Base-by-base conservation (phyloP, 305 asterid genomes). In the Fraxinus ornus region DNA sequence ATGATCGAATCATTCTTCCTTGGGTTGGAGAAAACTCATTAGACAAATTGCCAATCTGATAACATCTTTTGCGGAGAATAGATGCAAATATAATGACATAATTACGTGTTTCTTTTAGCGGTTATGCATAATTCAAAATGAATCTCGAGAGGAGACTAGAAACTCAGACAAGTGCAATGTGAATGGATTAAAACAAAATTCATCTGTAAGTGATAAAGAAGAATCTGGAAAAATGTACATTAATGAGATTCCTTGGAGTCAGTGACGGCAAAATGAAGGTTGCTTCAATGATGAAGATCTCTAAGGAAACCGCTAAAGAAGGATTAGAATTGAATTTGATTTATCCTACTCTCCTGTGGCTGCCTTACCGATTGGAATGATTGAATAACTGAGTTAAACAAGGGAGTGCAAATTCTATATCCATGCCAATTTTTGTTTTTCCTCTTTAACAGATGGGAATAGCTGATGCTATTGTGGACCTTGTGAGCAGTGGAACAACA, bases 401-500 rank as follows among this genome's bases (percentile, higher is more conserved):
- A 5, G 26, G 66, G 44, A 71, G 41, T 71, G 1, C 21, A 32
- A 32, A 71, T 71, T 71, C 41, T 71, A 32, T 71, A 71, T 71
- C 22, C 12, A 78, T 78, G 81, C 81, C 64, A 26, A 80, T 17
- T 79, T 36, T 64, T 68, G 7, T 71, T 52, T 75, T 72, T 82
- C 13, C 81, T 78, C 41, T 30, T 62, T 83, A 49, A 83, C 41
- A 96, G 99, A 96, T 96, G 99, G 99, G 99, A 78, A 96, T 91
- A 88, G 98, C 99, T 72, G 99, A 96, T 89, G 99, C 98, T 74
- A 94, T 97, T 75, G 96, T 97, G 83, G 99, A 97, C 86, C 99
- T 97, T 81, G 99, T 94, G 85, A 97, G 99, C 82, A 97, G 99
- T 71, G 99, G 99, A 88, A 97, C 98, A 78, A 97, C 99, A 33